These are phyloP conservation scores for Euryodendron excelsum DNA, from an alignment of 148 eudicot genomes.

Conservation along the genomic window DNA sequence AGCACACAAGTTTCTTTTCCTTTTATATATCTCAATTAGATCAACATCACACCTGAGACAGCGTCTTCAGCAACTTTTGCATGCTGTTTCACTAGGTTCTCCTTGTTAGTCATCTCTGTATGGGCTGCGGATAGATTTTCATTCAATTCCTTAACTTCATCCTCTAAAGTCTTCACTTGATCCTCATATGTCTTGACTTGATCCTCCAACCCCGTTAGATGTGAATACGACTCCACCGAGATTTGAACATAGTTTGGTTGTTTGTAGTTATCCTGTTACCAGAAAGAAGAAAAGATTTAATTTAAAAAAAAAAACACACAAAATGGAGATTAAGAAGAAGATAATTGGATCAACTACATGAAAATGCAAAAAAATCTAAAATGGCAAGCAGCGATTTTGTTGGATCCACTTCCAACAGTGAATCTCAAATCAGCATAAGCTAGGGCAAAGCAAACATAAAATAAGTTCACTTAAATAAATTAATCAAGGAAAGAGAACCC, in stretches of 20 bases:
- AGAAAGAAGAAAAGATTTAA: neutral
- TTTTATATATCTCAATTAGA: neutral
- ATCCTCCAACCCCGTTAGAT: constrained; percentile 77
- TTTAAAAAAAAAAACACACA: neutral
- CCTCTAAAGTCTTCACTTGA: constrained; percentile 60
- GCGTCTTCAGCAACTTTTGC: constrained; percentile 99
- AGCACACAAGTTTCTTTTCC: neutral
- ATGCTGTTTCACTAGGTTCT: constrained; percentile 86
- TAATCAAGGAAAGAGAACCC: neutral
- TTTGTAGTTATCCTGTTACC: constrained; percentile 51
- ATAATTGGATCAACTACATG: neutral
- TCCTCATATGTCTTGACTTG: constrained; percentile 56
- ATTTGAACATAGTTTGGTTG: constrained; percentile 86
- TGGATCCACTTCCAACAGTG: constrained; percentile 5
- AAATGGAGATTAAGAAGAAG: neutral
- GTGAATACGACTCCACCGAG: constrained; percentile 78
- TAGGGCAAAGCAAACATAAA: neutral
- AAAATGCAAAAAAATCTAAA: neutral
- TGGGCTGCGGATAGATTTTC: constrained; percentile 68
- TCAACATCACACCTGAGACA: constrained; percentile 61
- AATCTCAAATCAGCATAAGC: neutral
- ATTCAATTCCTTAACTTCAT: constrained; percentile 60
- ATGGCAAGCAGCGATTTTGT: neutral
- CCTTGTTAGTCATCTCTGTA: constrained; percentile 75
- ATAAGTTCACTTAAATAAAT: neutral